These are phyloP conservation scores for Nemania abortiva DNA, from an alignment of 2,329 filamentous ascomycete genomes.

Conservation along the genomic window DNA sequence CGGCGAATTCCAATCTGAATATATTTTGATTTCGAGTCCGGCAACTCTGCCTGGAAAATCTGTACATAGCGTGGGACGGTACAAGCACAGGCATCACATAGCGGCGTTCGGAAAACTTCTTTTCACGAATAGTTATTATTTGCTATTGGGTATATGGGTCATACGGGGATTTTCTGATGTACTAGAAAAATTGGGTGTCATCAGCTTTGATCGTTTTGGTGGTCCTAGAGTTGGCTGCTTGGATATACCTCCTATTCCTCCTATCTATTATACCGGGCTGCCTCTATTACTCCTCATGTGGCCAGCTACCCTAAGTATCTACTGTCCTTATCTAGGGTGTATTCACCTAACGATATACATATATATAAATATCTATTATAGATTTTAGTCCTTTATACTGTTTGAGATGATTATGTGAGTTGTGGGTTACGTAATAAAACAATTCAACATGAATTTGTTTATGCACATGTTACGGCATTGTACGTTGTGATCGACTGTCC, in stretches of 20 bases:
- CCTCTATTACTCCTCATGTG: not conserved
- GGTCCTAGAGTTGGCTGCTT: conserved; percentile 18
- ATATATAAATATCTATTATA: conserved; percentile 9
- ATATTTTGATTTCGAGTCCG: conserved; percentile 21
- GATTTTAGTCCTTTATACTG: not conserved
- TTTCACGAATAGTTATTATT: not conserved
- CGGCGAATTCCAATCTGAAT: conserved; percentile 3
- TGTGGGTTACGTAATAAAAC: not conserved
- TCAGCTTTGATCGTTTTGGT: conserved; percentile 4
- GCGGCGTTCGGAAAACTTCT: conserved; percentile 30
- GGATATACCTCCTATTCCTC: conserved; percentile 22
- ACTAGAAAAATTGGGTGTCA: conserved; percentile 36
- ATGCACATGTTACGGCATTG: not conserved
- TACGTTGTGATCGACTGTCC: no score
- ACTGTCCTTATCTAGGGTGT: conserved; percentile 19
- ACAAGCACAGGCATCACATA: conserved; percentile 32
- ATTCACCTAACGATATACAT: not conserved
- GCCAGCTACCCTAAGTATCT: conserved; percentile 10
- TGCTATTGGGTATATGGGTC: conserved; percentile 14
- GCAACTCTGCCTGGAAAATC: conserved; percentile 9
- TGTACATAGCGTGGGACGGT: conserved; percentile 38
- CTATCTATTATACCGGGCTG: conserved; percentile 7
- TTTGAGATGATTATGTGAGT: not conserved
- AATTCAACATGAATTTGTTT: not conserved
- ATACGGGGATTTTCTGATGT: conserved; percentile 13